Base-by-base conservation (phyloP, 352 stramenopile species). In the Globisporangium lucens region DNA sequence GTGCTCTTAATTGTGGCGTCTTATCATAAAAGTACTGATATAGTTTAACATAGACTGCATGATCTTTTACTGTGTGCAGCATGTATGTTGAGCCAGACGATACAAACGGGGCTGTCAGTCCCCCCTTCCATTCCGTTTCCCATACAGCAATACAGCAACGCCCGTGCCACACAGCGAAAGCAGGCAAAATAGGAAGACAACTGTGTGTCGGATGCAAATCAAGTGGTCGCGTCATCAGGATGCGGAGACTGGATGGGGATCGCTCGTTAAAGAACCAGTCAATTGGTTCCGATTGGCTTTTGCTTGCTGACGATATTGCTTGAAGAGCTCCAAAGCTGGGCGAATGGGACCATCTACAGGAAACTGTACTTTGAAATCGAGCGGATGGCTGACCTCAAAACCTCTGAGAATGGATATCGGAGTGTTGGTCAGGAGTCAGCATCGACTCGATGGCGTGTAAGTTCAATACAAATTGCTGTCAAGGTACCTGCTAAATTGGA, bases 341-440 rank as follows among this genome's bases (percentile, higher is more conserved):
- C 43, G 43, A 51, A 51, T 51, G 43, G 43, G 43, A 51, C 43
- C 43, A 51, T 51, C 43, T 51, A n/a, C 43, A 51, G 15, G 41
- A 47, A 51, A 51, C 43, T 6, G 43, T 51, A 22, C 43, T 51
- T 51, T 17, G 6, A 51, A 51, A 51, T 5, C 17, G 43, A 51
- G 43, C 15, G 43, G 17, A 22, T 22, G 43, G 43, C 43, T 51
- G 17, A 51, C 43, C 15, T 51, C 15, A 22, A 22, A 51, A 22
- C 43, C 43, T 51, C 15, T 20, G 6, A n/a, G 1, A 51, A 22
- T 12, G 22, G 43, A 51, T 51, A 22, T 3, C 43, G 15, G 17
- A 51, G 43, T 22, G 17, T 7, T 22, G 43, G 17, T 8, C 0
- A 51, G 43, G 43, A 51, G 43, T 51, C 43, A 51, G 43, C 43